Evolutionary conservation across 371 early-diverging fungal species (phyloP).

Genomic region (Scutellospora calospora): DNA sequence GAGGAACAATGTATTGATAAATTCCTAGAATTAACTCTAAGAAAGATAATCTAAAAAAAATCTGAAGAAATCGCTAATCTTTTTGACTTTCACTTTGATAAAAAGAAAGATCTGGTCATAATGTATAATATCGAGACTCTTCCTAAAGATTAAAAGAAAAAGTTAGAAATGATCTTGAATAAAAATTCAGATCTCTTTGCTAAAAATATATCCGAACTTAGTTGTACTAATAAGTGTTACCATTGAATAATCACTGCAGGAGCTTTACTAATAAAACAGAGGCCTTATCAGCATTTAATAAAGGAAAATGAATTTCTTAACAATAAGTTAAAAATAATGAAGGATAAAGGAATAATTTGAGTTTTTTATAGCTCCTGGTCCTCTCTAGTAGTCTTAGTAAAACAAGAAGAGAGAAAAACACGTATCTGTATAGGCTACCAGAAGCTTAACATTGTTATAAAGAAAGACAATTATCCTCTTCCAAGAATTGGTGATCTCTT

Average conservation of each 20-base stretch:
- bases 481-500: neutral
- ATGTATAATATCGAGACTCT: neutral
- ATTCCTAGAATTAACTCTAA: too few relatives aligned
- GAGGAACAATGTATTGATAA: too few relatives aligned
- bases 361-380: neutral
- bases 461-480: neutral
- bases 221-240: neutral
- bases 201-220: neutral
- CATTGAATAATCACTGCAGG: neutral
- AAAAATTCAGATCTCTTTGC: neutral
- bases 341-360: neutral
- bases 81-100: neutral
- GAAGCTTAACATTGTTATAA: neutral
- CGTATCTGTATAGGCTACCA: neutral
- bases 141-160: neutral
- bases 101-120: neutral
- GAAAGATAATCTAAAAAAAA: too few relatives aligned
- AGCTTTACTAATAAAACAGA: neutral
- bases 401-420: neutral
- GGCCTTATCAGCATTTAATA: neutral
- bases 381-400: neutral
- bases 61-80: neutral
- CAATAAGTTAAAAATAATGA: neutral
- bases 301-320: neutral
- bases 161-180: neutral